Evolutionary conservation across 2,329 filamentous ascomycete genomes (phyloP), one percentile per base, ranked within the genome.

Genomic region (Cladosporium oxysporum): DNA sequence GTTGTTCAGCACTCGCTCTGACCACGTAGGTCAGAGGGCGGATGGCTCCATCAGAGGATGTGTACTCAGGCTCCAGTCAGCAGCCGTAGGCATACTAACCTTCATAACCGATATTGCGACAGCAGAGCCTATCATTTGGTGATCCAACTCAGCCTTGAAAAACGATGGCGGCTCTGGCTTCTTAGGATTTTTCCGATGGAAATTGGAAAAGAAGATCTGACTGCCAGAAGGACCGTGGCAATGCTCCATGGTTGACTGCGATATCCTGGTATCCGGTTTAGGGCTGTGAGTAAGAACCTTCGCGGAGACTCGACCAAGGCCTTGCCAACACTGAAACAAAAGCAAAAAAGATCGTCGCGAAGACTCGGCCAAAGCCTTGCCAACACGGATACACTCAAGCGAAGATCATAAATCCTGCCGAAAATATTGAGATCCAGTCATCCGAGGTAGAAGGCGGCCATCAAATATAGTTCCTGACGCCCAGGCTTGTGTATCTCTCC

Each of bases 321-420:
- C 23, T 59, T 35, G 21, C 26, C 57, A 37, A n/a, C 16, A 47
- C 16, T 26, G 33, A 6, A 31, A 29, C 2, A 23, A 47, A 47
- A 21, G 41, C 8, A 47, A 47, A 8, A 47, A 47, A 21, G 7
- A 53, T 53, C 26, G 16, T 53, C 26, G 41, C n/a, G 11, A 41
- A 58, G 57, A 26, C 57, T 59, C 57, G 23, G 37, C 57, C 57
- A 47, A n/a, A n/a, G 57, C 57, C 23, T 59, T 35, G 57, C 26
- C 57, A 37, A n/a, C 35, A 47, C 26, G 35, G 33, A n/a, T 31
- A 29, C 7, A 31, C n/a, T 21, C 4, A 28, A 52, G 21, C 5
- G 16, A 33, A 33, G 16, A n/a, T 18, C 23, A 29, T 5, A 29
- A 29, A 16, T 52, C 12, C 28, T 3, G 16, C 49, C 16, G 23